Percentiles rank a stretch among this genome's conserved stretches.
Evolutionary conservation across 148 eudicot species (phyloP).

Genomic region (Cornus kousa): DNA sequence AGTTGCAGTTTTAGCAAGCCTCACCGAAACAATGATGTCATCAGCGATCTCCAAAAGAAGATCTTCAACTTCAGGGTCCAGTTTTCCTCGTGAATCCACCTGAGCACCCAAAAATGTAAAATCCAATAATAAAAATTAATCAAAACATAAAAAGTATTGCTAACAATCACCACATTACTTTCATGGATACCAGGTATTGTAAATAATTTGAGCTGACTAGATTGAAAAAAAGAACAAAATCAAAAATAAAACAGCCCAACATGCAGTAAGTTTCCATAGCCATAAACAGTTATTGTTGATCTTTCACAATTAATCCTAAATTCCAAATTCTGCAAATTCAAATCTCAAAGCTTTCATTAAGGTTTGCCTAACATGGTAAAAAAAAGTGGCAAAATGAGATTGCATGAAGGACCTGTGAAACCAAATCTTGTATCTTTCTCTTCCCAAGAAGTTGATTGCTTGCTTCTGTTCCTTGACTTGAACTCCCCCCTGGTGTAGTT

Average conservation of each 20-base stretch:
- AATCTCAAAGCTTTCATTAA: background rate
- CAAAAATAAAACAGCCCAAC: too few relatives aligned
- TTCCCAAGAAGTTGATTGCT: conserved; percentile 90
- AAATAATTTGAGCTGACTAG: background rate
- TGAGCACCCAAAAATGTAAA: conserved; percentile 22
- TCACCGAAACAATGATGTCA: conserved; percentile 85
- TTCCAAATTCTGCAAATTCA: background rate
- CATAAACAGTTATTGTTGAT: background rate
- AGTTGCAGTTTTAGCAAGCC: conserved; percentile 18
- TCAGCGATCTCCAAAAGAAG: conserved; percentile 77
- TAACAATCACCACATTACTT: background rate
- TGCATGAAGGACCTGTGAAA: conserved; percentile 63
- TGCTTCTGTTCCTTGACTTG: conserved; percentile 93
- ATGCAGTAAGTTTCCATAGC: background rate
- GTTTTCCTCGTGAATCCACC: conserved; percentile 68
- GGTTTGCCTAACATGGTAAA: background rate
- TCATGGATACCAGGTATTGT: background rate
- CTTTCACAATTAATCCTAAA: background rate
- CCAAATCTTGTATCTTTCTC: conserved; percentile 90
- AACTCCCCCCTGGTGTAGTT: conserved; percentile 88
- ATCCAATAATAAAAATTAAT: background rate
- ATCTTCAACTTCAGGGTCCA: conserved; percentile 89
- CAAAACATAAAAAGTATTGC: background rate
- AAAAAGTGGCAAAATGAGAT: background rate
- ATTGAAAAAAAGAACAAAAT: too few relatives aligned